Percentiles rank a stretch among this genome's conserved stretches.
Conservation (phyloP, 148 eudicot species). For the Tetragonia tetragonoides region DNA sequence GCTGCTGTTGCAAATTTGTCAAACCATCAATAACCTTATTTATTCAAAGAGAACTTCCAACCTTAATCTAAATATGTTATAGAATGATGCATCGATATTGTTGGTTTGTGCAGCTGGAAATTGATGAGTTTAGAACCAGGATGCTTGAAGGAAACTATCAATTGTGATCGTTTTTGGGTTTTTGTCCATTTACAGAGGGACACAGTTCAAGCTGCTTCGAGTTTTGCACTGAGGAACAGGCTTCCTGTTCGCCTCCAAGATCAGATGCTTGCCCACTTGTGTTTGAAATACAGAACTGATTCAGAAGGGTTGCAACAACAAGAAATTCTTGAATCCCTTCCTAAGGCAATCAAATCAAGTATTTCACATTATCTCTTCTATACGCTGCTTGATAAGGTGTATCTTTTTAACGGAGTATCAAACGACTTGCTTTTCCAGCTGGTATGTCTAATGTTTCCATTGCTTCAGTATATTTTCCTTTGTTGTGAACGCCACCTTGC, state of each 20-base stretch:
- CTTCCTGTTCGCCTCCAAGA: conserved; percentile 69
- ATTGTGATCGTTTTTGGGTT: not conserved
- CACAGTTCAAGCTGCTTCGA: conserved; percentile 69
- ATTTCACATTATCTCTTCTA: conserved; percentile 71
- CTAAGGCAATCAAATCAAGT: conserved; percentile 77
- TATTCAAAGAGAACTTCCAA: not conserved
- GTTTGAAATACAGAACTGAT: conserved; percentile 68
- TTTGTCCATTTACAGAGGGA: conserved; percentile 54
- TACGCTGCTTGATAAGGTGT: conserved; percentile 61
- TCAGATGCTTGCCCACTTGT: conserved; percentile 84
- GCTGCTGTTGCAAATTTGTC: not conserved
- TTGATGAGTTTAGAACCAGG: conserved; percentile 3
- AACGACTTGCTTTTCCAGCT: conserved; percentile 79
- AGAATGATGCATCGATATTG: not conserved
- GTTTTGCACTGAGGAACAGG: conserved; percentile 69
- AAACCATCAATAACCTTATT: not conserved
- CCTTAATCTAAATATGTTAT: no score
- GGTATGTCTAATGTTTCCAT: conserved; percentile 37
- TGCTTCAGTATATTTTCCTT: not conserved
- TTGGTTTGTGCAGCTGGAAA: not conserved
- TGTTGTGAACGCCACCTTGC: no score
- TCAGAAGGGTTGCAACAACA: conserved; percentile 89
- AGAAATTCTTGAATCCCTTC: conserved; percentile 71
- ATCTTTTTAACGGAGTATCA: conserved; percentile 71
- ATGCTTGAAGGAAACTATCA: not conserved